phyloP scores from a whole-genome alignment of 2,329 filamentous ascomycete species.

The Parastagonospora avenae region DNA sequence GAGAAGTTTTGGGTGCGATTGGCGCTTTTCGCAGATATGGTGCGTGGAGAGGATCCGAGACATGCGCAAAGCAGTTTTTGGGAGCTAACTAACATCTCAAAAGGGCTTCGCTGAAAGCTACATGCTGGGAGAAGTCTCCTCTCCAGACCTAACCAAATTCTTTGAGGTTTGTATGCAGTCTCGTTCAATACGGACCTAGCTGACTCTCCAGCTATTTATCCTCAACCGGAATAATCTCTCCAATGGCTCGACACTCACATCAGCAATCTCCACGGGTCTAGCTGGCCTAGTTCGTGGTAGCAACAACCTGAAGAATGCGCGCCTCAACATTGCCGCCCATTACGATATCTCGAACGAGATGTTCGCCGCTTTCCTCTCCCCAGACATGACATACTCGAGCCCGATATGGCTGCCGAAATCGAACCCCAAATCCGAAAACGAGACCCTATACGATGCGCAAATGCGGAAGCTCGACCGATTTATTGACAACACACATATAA shows the following conservation, averaged over 20 bases:
- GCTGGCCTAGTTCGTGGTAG: conserved; percentile 58
- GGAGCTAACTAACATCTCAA: neutral
- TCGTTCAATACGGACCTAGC: neutral
- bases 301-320: conserved; percentile 57
- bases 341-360: conserved; percentile 79
- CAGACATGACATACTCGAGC: conserved; percentile 79
- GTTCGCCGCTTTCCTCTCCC: conserved; percentile 74
- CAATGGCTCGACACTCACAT: conserved; percentile 68
- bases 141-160: conserved; percentile 68
- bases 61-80: neutral
- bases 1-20: conserved; percentile 74
- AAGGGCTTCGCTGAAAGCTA: conserved; percentile 73
- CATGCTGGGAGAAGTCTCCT: conserved; percentile 74
- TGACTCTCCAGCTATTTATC: conserved; percentile 66
- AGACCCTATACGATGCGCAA: conserved; percentile 69
- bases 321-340: conserved; percentile 71
- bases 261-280: conserved; percentile 62
- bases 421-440: conserved; percentile 51
- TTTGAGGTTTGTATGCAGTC: conserved; percentile 59
- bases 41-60: conserved; percentile 27
- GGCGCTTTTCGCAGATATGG: conserved; percentile 73
- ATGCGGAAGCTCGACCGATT: conserved; percentile 70
- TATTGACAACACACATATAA: conserved; percentile 68
- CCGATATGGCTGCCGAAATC: conserved; percentile 65
- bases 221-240: conserved; percentile 67